A percentile compares a stretch with the other conserved stretches of the same genome.
These are phyloP conservation scores for Mycosarcoma mackinlayi DNA, from an alignment of 1,284 basidiomycete genomes.

Conservation along the genomic window DNA sequence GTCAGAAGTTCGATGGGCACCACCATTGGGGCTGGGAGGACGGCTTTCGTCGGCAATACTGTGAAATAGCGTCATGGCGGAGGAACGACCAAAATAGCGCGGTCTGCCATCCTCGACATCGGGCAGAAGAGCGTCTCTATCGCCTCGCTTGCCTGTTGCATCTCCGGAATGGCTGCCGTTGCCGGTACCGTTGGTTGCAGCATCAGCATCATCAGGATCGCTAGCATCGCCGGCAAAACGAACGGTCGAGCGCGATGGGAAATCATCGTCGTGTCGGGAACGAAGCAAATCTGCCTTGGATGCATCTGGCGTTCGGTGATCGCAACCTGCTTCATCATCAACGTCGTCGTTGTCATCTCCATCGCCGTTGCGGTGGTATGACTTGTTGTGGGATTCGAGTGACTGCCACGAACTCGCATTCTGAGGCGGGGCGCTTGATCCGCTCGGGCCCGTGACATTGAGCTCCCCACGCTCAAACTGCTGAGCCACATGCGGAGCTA, in stretches of 20 bases:
- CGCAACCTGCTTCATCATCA: slow-evolving; percentile 5
- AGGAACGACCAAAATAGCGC: slow-evolving; percentile 57
- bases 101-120: slow-evolving; percentile 62
- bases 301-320: background rate
- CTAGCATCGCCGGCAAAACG: slow-evolving; percentile 13
- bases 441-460: slow-evolving; percentile 39
- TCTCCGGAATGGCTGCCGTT: background rate
- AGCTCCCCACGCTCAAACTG: slow-evolving; percentile 58
- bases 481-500: slow-evolving; percentile 55
- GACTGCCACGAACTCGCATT: slow-evolving; percentile 43
- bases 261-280: slow-evolving; percentile 16
- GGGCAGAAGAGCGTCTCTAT: slow-evolving; percentile 46
- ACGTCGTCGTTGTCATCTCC: slow-evolving; percentile 8
- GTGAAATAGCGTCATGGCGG: slow-evolving; percentile 49
- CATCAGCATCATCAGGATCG: slow-evolving; percentile 19
- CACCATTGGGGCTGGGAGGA: slow-evolving; percentile 44
- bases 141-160: slow-evolving; percentile 23
- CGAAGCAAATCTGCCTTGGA: background rate
- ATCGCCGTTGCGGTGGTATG: background rate
- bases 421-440: slow-evolving; percentile 43
- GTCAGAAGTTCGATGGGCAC: slow-evolving; percentile 15
- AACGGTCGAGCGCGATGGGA: slow-evolving; percentile 20
- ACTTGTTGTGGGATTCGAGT: slow-evolving; percentile 15
- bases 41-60: slow-evolving; percentile 48
- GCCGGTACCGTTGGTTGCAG: background rate